A percentile compares a stretch with the other conserved stretches of the same genome.
Conservation (phyloP, 2,329 filamentous ascomycete genomes). For the Xylaria sp. region DNA sequence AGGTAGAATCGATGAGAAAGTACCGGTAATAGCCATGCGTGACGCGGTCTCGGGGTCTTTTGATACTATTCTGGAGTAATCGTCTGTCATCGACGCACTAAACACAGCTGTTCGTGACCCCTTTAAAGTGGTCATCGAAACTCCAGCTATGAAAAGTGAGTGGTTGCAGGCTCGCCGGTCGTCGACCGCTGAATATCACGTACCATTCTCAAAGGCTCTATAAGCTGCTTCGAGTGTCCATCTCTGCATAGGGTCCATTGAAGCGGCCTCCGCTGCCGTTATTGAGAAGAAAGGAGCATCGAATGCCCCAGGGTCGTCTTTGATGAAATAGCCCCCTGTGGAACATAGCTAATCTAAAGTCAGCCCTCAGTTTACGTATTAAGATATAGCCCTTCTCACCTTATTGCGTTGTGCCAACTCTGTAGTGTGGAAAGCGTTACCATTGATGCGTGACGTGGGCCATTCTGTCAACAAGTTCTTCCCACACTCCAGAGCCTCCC, state of each 20-base stretch:
- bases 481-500: slow-evolving; percentile 49
- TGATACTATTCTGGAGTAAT: slow-evolving; percentile 50
- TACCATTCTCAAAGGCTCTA: slow-evolving; percentile 53
- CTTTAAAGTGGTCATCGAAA: slow-evolving; percentile 46
- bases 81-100: slow-evolving; percentile 53
- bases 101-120: slow-evolving; percentile 52
- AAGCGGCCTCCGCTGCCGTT: slow-evolving; percentile 50
- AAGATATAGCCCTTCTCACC: slow-evolving; percentile 1
- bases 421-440: slow-evolving; percentile 43
- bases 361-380: neutral
- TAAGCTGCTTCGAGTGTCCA: slow-evolving; percentile 51
- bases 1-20: slow-evolving; percentile 48
- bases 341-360: slow-evolving; percentile 41
- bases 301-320: slow-evolving; percentile 51
- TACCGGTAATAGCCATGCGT: slow-evolving; percentile 51
- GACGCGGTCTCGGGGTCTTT: slow-evolving; percentile 52
- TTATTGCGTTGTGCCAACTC: slow-evolving; percentile 30
- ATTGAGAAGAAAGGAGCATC: slow-evolving; percentile 56
- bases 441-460: slow-evolving; percentile 49
- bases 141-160: slow-evolving; percentile 48
- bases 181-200: slow-evolving; percentile 1
- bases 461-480: slow-evolving; percentile 50
- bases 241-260: slow-evolving; percentile 55
- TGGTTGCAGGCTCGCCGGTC: slow-evolving; percentile 9
- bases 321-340: slow-evolving; percentile 49